A percentile compares a stretch with the other conserved stretches of the same genome.
phyloP scores from a whole-genome alignment of 257 asterid species.

The Schizonepeta tenuifolia region DNA sequence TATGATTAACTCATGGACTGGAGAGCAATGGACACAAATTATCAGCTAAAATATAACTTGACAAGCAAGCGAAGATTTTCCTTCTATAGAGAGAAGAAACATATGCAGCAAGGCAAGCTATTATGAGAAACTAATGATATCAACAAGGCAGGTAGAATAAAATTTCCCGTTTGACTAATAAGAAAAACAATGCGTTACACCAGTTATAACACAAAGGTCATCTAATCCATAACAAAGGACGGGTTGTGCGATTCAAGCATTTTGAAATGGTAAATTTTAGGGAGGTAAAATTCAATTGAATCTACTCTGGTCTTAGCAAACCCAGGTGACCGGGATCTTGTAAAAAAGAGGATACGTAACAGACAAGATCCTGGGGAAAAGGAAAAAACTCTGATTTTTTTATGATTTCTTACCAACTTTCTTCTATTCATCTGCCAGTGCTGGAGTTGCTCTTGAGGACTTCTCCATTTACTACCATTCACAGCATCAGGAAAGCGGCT shows the following conservation, averaged over 20 bases:
- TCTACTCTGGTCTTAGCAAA: not conserved
- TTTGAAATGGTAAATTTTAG: not conserved
- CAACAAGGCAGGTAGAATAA: too few species aligned
- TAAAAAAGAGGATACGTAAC: not conserved
- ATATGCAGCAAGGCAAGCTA: constrained; percentile 9
- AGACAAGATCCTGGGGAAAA: constrained; percentile 13
- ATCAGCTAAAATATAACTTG: constrained; percentile 1
- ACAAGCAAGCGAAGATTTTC: constrained; percentile 6
- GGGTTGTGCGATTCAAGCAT: not conserved
- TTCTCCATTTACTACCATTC: constrained; percentile 65
- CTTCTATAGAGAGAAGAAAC: not conserved
- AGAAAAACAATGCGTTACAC: too few species aligned
- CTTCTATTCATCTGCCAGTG: constrained; percentile 93
- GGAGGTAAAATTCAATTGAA: constrained; percentile 11
- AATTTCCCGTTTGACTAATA: not conserved
- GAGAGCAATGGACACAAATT: constrained; percentile 9
- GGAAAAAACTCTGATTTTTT: constrained; percentile 1
- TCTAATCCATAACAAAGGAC: not conserved
- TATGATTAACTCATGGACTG: constrained; percentile 19
- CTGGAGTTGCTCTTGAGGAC: constrained; percentile 83
- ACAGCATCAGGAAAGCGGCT: constrained; percentile 58
- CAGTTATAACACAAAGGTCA: not conserved
- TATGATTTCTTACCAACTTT: constrained; percentile 63
- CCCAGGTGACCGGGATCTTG: constrained; percentile 7
- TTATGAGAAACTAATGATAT: not conserved